Evolutionary conservation across 805 yeast genomes (phyloP), one percentile per base, ranked within the genome.

Genomic region (Soucietia sequanensis): DNA sequence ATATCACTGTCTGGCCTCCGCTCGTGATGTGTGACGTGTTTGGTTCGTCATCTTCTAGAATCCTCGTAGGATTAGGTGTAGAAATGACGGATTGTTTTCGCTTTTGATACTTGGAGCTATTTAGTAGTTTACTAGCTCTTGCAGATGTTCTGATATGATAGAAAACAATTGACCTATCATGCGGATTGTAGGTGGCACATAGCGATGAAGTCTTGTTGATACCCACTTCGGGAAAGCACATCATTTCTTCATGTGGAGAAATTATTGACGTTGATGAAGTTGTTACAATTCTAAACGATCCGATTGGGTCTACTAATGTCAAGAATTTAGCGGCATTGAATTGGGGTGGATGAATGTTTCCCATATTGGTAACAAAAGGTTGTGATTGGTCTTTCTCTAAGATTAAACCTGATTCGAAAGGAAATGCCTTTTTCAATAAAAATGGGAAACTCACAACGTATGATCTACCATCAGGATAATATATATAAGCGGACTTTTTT

Each of bases 381-480:
- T 36, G 50, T 14, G 44, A 39, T 19, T 48, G 46, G 31, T 68
- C 72, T 24, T 79, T 64, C 47, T 84, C 85, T 15, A 85, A 48
- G 0, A 89, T 60, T 3, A 87, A 50, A 0, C 96, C 96, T 26
- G 75, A 70, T 16, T 77, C 78, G 48, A 79, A 83, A 8, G 83
- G 72, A 40, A 82, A 72, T 2, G 83, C 90, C 18, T 66, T 66
- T 23, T 64, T 68, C 17, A 85, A 70, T 5, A 64, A 62, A 43
- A 88, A 85, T 0, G 96, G 95, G 42, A 89, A 76, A 44, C 78
- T 79, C 8, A 81, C 73, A 1, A 75, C 68, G 38, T 76, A 76
- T 1, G 75, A 66, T 19, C 75, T 68, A 2, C 93, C 93, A 39
- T 75, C 74, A 4, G 60, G 58, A 37, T 75, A 74, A 52, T 82